Percentiles rank a stretch among this genome's conserved stretches.
Evolutionary conservation across 257 asterid species (phyloP).

Genomic region (Galeopsis tetrahit): DNA sequence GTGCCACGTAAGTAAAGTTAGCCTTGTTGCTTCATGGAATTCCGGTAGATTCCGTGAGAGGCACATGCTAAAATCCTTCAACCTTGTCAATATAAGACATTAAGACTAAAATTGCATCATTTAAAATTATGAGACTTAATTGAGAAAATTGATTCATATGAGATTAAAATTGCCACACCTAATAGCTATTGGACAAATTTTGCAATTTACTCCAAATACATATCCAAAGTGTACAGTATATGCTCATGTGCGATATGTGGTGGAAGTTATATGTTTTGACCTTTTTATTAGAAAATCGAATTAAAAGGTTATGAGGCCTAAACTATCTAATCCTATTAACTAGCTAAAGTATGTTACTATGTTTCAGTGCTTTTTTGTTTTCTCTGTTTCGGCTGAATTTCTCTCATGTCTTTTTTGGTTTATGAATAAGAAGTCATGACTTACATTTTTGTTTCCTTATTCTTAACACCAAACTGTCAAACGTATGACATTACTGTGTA

Average conservation of each 20-base stretch:
- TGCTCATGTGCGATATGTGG: neutral
- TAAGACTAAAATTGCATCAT: no score
- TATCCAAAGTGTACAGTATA: neutral
- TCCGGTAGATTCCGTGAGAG: no score
- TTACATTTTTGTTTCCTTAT: neutral
- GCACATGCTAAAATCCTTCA: no score
- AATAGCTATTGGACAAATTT: no score
- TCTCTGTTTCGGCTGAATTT: conserved; percentile 4
- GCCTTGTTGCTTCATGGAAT: no score
- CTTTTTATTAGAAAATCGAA: neutral
- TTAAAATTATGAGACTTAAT: no score
- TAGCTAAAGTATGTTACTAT: neutral
- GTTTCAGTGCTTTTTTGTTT: neutral
- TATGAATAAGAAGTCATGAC: conserved; percentile 12
- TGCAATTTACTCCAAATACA: neutral
- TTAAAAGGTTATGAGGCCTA: conserved; percentile 1
- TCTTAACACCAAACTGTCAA: neutral
- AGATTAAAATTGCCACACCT: no score
- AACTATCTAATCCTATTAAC: neutral
- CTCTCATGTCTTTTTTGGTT: neutral
- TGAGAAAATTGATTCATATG: no score
- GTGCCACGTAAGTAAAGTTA: no score
- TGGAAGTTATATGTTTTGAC: neutral
- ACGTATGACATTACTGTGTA: conserved; percentile 12
- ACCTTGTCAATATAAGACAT: no score